phyloP scores from a whole-genome alignment of 305 asterid genomes.

The Plantago lanceolata region DNA sequence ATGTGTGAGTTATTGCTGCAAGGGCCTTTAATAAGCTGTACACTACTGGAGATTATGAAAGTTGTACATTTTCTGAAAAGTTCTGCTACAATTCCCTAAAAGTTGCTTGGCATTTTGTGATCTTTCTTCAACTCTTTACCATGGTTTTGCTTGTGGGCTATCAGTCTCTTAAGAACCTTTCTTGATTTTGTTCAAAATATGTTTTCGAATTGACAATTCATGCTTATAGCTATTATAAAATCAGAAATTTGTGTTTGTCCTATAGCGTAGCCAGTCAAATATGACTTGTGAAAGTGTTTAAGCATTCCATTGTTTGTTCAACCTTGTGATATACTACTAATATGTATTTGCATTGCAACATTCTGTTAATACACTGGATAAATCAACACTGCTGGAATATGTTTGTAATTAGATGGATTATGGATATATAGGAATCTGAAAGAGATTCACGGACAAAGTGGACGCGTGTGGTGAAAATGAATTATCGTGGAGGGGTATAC shows the following conservation, averaged over 20 bases:
- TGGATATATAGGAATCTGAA: conserved; percentile 74
- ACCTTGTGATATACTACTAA: background rate
- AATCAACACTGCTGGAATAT: conserved; percentile 9
- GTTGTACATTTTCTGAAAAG: background rate
- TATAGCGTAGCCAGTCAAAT: conserved; percentile 9
- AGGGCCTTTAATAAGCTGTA: background rate
- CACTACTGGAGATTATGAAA: background rate
- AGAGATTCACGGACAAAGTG: conserved; percentile 81
- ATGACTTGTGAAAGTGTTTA: background rate
- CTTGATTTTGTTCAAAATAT: too few relatives aligned
- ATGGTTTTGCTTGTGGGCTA: background rate
- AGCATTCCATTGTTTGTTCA: conserved; percentile 1
- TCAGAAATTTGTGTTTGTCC: too few relatives aligned
- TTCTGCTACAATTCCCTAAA: background rate
- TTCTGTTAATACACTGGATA: background rate
- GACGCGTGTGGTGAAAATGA: conserved; percentile 81
- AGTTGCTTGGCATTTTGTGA: background rate
- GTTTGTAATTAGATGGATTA: conserved; percentile 17
- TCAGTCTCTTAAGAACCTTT: background rate
- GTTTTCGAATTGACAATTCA: too few relatives aligned
- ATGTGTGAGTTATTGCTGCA: background rate
- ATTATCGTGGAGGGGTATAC: conserved; percentile 87
- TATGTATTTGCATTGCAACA: conserved; percentile 2
- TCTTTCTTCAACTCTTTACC: background rate
- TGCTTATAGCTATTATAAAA: too few relatives aligned